Evolutionary conservation across 306 rosid species (phyloP).

Genomic region (Carpinus viminea): DNA sequence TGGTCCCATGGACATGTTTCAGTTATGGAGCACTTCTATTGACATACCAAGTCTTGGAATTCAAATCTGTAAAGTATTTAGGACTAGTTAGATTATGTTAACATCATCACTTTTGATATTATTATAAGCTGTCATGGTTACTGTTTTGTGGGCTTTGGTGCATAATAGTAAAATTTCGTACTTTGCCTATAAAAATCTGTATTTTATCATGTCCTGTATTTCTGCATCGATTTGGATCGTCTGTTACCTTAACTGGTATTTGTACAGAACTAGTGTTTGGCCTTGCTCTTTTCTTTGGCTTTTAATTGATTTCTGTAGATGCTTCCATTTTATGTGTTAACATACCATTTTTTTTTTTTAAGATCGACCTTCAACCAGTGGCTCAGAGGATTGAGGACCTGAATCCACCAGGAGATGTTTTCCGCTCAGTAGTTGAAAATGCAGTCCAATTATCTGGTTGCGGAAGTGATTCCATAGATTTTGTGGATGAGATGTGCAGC

Average conservation of each 20-base stretch:
- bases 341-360: background rate
- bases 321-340: background rate
- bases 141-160: background rate
- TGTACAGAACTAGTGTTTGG: background rate
- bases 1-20: background rate
- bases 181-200: background rate
- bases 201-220: background rate
- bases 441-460: slow-evolving; percentile 54
- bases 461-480: slow-evolving; percentile 44
- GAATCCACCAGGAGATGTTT: slow-evolving; percentile 56
- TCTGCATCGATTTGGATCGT: background rate
- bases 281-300: background rate
- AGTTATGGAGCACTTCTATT: background rate
- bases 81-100: background rate
- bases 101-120: background rate
- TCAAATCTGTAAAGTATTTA: background rate
- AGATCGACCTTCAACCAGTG: slow-evolving; percentile 62
- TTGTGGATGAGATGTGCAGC: slow-evolving; percentile 72
- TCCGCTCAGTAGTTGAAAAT: slow-evolving; percentile 72
- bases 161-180: too few species aligned
- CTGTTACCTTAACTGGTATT: background rate
- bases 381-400: slow-evolving; percentile 53
- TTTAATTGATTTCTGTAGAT: background rate
- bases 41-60: background rate
- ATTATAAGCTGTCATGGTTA: background rate